A percentile compares a stretch with the other conserved stretches of the same genome.
Conservation (phyloP, 1,284 basidiomycete species). For the Moniliophthora roreri region DNA sequence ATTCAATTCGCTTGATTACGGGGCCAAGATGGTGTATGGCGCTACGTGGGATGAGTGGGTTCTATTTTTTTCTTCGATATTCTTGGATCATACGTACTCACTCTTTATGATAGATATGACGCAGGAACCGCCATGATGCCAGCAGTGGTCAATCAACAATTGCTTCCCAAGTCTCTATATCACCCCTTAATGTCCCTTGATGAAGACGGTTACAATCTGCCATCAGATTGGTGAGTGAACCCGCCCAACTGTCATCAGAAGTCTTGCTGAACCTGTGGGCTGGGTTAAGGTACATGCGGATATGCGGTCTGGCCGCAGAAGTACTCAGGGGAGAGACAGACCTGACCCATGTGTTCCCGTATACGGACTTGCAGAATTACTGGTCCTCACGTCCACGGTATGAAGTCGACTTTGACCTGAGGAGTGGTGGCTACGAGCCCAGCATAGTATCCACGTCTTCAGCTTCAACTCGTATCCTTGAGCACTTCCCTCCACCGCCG, state of each 20-base stretch:
- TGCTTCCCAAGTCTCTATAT: slow-evolving; percentile 54
- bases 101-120: slow-evolving; percentile 54
- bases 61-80: slow-evolving; percentile 27
- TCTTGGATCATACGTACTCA: not conserved
- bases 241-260: too few relatives aligned
- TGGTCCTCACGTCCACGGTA: too few relatives aligned
- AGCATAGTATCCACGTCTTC: too few relatives aligned
- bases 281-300: slow-evolving; percentile 68
- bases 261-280: not conserved
- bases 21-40: slow-evolving; percentile 66
- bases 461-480: too few relatives aligned
- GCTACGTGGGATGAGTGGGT: slow-evolving; percentile 81
- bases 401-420: too few relatives aligned
- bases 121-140: slow-evolving; percentile 78
- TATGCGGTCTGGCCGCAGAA: slow-evolving; percentile 69
- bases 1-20: slow-evolving; percentile 56
- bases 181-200: slow-evolving; percentile 66
- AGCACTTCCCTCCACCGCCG: too few relatives aligned
- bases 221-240: slow-evolving; percentile 62
- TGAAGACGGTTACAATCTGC: slow-evolving; percentile 67
- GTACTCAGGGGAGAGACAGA: slow-evolving; percentile 50
- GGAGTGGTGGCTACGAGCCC: too few relatives aligned
- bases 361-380: too few relatives aligned
- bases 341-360: too few relatives aligned
- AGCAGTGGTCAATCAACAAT: slow-evolving; percentile 52